These are phyloP conservation scores for Boechera stricta DNA, from an alignment of 345 rosid genomes.

Conservation along the genomic window DNA sequence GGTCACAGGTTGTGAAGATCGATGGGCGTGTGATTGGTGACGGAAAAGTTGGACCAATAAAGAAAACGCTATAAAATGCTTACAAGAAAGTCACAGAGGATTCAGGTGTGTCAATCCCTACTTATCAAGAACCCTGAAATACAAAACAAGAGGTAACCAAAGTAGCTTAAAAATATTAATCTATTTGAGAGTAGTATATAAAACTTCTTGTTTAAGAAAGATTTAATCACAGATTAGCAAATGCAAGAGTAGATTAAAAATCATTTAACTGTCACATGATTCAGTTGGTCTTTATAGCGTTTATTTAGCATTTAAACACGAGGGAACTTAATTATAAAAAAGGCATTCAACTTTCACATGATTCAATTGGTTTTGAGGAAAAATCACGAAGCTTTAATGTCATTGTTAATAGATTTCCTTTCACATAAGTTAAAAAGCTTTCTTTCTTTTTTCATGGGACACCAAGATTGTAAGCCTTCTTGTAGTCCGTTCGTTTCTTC, in stretches of 20 bases:
- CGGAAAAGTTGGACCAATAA: conserved; percentile 75
- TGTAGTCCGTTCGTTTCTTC: background rate
- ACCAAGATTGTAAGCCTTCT: background rate
- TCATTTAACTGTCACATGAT: conserved; percentile 13
- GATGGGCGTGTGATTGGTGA: conserved; percentile 51
- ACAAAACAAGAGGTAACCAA: conserved; percentile 10
- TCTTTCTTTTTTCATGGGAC: conserved; percentile 15
- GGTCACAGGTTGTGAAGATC: no score
- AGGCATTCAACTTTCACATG: conserved; percentile 27
- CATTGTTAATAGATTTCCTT: background rate
- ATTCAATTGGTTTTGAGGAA: background rate
- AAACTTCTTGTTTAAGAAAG: background rate
- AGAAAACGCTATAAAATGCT: conserved; percentile 62
- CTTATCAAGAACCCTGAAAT: conserved; percentile 40
- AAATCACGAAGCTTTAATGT: background rate
- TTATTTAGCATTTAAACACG: conserved; percentile 6
- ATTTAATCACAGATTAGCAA: background rate
- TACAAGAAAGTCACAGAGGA: conserved; percentile 68
- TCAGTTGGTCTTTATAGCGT: background rate
- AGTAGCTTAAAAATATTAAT: background rate
- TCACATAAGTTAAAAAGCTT: background rate
- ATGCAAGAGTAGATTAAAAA: conserved; percentile 3
- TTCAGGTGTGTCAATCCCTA: conserved; percentile 78
- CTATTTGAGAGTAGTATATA: background rate
- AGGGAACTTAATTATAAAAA: background rate